A percentile compares a stretch with the other conserved stretches of the same genome.
Evolutionary conservation across 352 stramenopile species (phyloP).

Genomic region (Phytophthora multivora): DNA sequence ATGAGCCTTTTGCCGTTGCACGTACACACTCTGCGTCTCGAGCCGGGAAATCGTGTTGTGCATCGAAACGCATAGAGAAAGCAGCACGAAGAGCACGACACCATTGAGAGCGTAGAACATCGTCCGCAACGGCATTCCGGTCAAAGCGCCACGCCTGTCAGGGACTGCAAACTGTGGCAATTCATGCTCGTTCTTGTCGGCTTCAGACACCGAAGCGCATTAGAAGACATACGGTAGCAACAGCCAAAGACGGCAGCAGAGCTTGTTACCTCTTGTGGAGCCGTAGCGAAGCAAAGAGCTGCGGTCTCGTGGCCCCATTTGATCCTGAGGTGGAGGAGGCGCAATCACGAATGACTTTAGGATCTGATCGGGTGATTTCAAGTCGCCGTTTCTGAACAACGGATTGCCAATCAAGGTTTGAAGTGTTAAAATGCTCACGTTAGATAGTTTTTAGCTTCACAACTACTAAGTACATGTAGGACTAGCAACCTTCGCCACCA

Average conservation of each 20-base stretch:
- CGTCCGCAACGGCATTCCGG: constrained; percentile 33
- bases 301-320: constrained; percentile 41
- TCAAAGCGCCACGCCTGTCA: not conserved
- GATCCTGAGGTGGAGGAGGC: constrained; percentile 12
- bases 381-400: not conserved
- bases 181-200: constrained; percentile 11
- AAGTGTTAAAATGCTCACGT: not conserved
- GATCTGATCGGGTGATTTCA: constrained; percentile 6
- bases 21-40: constrained; percentile 34
- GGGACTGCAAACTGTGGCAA: constrained; percentile 15
- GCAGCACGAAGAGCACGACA: constrained; percentile 55
- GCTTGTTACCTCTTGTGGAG: constrained; percentile 41
- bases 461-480: constrained; percentile 11
- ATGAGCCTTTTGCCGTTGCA: constrained; percentile 1
- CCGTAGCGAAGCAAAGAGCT: constrained; percentile 69
- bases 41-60: constrained; percentile 69
- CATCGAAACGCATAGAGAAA: constrained; percentile 73
- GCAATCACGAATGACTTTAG: constrained; percentile 14
- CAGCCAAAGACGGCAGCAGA: not conserved
- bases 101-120: constrained; percentile 68
- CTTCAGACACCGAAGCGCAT: not conserved
- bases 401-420: constrained; percentile 11
- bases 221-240: not conserved
- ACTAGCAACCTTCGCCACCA: constrained; percentile 50
- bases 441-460: not conserved